These are phyloP conservation scores for Hypsizygus marmoreus DNA, from an alignment of 768 basidiomycete genomes.

Conservation along the genomic window DNA sequence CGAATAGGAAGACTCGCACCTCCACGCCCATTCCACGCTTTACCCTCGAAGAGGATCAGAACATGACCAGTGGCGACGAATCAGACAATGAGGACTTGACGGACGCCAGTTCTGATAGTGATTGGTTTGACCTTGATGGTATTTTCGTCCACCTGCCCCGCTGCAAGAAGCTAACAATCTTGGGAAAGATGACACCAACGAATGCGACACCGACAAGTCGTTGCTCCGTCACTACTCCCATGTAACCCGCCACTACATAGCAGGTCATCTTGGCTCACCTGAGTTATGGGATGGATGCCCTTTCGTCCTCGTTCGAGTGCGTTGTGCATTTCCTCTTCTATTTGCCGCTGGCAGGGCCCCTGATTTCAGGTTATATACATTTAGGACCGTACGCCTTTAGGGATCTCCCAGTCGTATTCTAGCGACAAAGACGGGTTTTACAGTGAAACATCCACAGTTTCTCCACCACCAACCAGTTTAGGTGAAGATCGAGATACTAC, in stretches of 20 bases:
- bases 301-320: constrained; percentile 47
- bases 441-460: background rate
- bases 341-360: no score
- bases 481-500: constrained; percentile 30
- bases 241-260: constrained; percentile 49
- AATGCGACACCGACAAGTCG: constrained; percentile 19
- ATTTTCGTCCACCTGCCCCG: background rate
- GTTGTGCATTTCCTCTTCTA: constrained; percentile 7
- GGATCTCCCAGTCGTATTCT: background rate
- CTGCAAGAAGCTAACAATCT: background rate
- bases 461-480: constrained; percentile 2
- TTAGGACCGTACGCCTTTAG: constrained; percentile 27
- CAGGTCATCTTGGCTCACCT: constrained; percentile 32
- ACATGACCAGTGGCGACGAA: constrained; percentile 71
- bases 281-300: constrained; percentile 49
- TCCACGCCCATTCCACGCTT: constrained; percentile 38
- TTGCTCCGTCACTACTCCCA: constrained; percentile 49
- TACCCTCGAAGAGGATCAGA: constrained; percentile 45
- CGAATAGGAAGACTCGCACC: constrained; percentile 52
- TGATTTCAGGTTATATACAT: no score
- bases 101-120: constrained; percentile 50
- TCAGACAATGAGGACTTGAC: constrained; percentile 77
- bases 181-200: constrained; percentile 17
- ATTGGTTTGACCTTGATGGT: constrained; percentile 51
- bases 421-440: background rate